Base-by-base conservation (phyloP, 768 basidiomycete species). In the Suillus paluster region DNA sequence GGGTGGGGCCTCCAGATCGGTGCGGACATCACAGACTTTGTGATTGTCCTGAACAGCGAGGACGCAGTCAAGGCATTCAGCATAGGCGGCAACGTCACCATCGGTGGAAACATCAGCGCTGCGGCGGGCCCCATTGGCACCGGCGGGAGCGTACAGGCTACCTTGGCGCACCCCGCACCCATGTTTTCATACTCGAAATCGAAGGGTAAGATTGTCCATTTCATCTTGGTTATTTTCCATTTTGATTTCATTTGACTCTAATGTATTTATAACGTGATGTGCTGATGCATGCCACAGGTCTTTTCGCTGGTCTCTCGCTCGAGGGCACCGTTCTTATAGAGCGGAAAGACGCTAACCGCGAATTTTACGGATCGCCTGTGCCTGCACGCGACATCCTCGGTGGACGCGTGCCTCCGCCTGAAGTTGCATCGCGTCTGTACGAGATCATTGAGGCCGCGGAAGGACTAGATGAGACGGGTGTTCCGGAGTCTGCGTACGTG, bases 131-230 rank as follows among this genome's bases (percentile, higher is more conserved):
- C 96, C 0, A 91, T 98, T 62, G 97, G 96, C 1, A 97, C 97
- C 0, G 96, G 96, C 5, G 97, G 92, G 4, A 91, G 92, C 62
- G 86, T 97, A 0, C 90, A 95, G 68, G 87, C 95, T 1, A 88
- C 86, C 3, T 80, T 97, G 45, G 94, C 95, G 5, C 94, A 96
- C 75, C 97, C 97, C 0, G 89, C 96, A 21, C 95, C 95, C 5
- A 96, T 98, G 93, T 99, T 97, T 77, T 94, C 92, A 64, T 97
- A 97, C 74, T 95, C 94, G 11, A 93, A 95, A 76, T 95, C 94
- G 14, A 96, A 95, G 79, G 95, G 94, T 94, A 67, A 61, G 84
- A 71, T 21, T 0, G 41, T 27, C 34, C 23, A 0, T 23, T 27
- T 44, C 25, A 41, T 62, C 17, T 17, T 23, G 1, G 10, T 41